Conservation (phyloP, 129 eudicot species). For the Escallonia herrerae region DNA sequence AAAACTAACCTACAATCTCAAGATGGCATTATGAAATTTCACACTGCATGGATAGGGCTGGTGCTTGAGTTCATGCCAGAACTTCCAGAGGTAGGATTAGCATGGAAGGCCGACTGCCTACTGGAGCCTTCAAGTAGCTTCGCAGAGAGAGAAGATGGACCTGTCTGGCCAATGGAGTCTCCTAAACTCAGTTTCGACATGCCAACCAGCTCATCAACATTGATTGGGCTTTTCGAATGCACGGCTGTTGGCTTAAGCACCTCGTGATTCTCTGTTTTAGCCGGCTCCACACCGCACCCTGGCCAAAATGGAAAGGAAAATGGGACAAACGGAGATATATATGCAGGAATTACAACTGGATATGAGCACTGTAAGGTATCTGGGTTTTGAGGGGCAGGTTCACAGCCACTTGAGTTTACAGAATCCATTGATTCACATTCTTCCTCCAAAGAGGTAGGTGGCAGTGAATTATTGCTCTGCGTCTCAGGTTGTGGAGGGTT, state of each 20-base stretch:
- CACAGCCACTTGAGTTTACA: constrained; percentile 51
- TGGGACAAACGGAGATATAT: constrained; percentile 50
- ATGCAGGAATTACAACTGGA: constrained; percentile 68
- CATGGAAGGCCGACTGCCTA: constrained; percentile 84
- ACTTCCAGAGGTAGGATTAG: constrained; percentile 42
- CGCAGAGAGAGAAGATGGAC: constrained; percentile 38
- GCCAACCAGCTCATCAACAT: constrained; percentile 87
- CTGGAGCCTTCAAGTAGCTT: constrained; percentile 60
- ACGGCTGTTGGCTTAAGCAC: constrained; percentile 88
- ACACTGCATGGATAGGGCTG: constrained; percentile 71
- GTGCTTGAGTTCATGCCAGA: constrained; percentile 45
- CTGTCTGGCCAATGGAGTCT: constrained; percentile 52
- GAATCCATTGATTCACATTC: constrained; percentile 86
- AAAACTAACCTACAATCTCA: constrained; percentile 21
- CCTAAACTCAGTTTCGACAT: constrained; percentile 83
- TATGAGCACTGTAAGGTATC: constrained; percentile 45
- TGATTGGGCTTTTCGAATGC: constrained; percentile 78
- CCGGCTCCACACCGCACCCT: constrained; percentile 35
- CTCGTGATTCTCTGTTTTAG: constrained; percentile 54
- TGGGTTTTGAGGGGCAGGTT: constrained; percentile 27
- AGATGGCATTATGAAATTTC: constrained; percentile 14
- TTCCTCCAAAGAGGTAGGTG: constrained; percentile 49
- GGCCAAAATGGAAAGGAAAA: constrained; percentile 62
- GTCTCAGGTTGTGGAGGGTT: constrained; percentile 47
- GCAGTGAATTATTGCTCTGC: constrained; percentile 35